These are phyloP conservation scores for Solanum neorickii DNA, from an alignment of 257 asterid species.

Conservation along the genomic window DNA sequence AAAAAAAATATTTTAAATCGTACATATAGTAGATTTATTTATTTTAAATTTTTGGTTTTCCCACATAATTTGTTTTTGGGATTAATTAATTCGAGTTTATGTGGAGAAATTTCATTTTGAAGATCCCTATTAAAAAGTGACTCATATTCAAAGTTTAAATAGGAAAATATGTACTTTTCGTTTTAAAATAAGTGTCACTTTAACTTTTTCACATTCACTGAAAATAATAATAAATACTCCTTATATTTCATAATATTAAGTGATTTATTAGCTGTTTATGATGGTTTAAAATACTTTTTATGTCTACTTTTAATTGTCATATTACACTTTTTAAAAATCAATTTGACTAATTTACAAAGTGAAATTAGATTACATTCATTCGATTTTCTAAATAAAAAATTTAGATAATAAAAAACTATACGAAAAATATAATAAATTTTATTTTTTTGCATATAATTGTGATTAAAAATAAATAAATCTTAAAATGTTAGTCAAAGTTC, in stretches of 20 bases:
- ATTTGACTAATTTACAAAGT: too few species aligned
- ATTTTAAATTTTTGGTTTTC: not conserved
- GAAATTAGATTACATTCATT: not conserved
- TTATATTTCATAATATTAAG: too few species aligned
- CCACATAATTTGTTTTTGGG: not conserved
- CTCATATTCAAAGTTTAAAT: not conserved
- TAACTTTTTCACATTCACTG: not conserved
- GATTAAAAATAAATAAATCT: not conserved
- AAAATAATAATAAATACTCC: not conserved
- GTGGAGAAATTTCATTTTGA: not conserved
- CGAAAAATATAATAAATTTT: too few species aligned
- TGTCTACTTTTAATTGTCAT: too few species aligned
- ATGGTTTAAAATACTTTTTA: too few species aligned
- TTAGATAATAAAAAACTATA: not conserved
- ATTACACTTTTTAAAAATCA: too few species aligned
- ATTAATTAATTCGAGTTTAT: not conserved
- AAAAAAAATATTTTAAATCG: not conserved
- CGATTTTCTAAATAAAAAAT: too few species aligned
- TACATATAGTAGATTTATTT: not conserved
- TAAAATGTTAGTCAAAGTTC: not conserved
- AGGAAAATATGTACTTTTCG: not conserved
- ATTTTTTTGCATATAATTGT: too few species aligned
- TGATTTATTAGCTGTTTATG: not conserved
- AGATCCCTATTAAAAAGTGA: not conserved
- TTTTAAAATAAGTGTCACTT: not conserved